A percentile compares a stretch with the other conserved stretches of the same genome.
These are phyloP conservation scores for Kwoniella dendrophila DNA, from an alignment of 768 basidiomycete genomes.

Conservation along the genomic window DNA sequence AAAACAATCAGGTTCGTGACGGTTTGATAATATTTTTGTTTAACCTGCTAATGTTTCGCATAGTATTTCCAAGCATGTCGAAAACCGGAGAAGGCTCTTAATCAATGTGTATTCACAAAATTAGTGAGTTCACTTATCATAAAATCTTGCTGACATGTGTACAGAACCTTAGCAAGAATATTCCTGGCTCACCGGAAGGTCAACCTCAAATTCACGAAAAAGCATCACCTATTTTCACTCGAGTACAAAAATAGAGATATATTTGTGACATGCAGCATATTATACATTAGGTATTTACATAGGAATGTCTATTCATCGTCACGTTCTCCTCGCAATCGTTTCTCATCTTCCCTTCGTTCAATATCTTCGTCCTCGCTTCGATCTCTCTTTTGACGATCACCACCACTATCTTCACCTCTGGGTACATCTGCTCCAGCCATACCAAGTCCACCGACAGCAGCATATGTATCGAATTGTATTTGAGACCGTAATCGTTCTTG, in stretches of 20 bases:
- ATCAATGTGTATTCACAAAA: constrained; percentile 95
- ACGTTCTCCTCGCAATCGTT: constrained; percentile 44
- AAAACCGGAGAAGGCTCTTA: constrained; percentile 80
- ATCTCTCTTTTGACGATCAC: constrained; percentile 39
- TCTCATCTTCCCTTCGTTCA: constrained; percentile 43
- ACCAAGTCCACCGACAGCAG: constrained; percentile 40
- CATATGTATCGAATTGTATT: constrained; percentile 52
- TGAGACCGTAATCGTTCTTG: constrained; percentile 44
- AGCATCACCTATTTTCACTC: constrained; percentile 76
- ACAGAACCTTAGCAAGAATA: constrained; percentile 85
- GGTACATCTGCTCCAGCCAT: constrained; percentile 49
- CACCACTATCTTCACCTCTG: constrained; percentile 32
- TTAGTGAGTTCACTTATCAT: constrained; percentile 65
- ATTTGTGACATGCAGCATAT: constrained; percentile 22
- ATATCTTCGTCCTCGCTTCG: constrained; percentile 48
- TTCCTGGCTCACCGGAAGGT: constrained; percentile 83
- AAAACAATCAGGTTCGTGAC: constrained; percentile 83
- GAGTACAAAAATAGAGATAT: constrained; percentile 71
- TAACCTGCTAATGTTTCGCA: background rate
- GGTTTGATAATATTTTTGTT: background rate
- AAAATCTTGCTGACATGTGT: constrained; percentile 9
- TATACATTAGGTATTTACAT: constrained; percentile 12
- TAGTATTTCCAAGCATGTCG: constrained; percentile 90
- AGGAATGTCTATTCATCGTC: constrained; percentile 34
- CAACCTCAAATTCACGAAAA: constrained; percentile 86